Conservation (phyloP, 441 rosid species). For the Aleurites moluccanus region DNA sequence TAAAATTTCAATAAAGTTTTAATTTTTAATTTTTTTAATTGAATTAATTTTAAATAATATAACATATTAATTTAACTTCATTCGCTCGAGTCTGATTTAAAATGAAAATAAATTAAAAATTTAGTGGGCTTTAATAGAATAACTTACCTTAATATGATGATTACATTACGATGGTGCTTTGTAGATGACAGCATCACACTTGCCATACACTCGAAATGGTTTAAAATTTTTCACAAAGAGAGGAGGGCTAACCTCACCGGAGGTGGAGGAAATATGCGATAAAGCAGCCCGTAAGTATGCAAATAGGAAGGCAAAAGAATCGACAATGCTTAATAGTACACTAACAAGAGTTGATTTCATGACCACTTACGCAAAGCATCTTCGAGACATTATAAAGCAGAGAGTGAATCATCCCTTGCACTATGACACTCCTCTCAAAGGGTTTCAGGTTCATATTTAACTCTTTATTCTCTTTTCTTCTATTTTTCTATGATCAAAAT, state of each 20-base stretch:
- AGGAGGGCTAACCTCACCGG: slow-evolving; percentile 81
- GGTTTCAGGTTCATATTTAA: slow-evolving; percentile 55
- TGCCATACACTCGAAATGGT: slow-evolving; percentile 89
- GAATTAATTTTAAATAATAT: too few species aligned
- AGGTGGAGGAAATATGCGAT: slow-evolving; percentile 82
- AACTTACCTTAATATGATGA: too few species aligned
- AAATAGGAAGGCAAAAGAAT: slow-evolving; percentile 62
- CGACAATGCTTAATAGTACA: slow-evolving; percentile 43
- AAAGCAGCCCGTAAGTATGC: slow-evolving; percentile 72
- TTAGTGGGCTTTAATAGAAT: too few species aligned
- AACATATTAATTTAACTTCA: too few species aligned
- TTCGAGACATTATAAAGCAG: slow-evolving; percentile 69
- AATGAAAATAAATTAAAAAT: too few species aligned
- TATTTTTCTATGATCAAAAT: background rate
- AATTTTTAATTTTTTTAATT: too few species aligned
- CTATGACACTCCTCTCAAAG: slow-evolving; percentile 70
- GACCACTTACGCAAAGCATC: slow-evolving; percentile 65
- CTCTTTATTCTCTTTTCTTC: background rate
- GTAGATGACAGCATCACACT: slow-evolving; percentile 98
- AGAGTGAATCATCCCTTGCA: slow-evolving; percentile 75
- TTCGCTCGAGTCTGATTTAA: too few species aligned
- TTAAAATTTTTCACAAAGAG: slow-evolving; percentile 82
- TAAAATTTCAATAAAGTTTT: too few species aligned
- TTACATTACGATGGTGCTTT: background rate
- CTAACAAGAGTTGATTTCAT: slow-evolving; percentile 63